Evolutionary conservation across 495 filamentous ascomycete genomes (phyloP), one percentile per base, ranked within the genome.

Genomic region (Penicillium mononematosum): DNA sequence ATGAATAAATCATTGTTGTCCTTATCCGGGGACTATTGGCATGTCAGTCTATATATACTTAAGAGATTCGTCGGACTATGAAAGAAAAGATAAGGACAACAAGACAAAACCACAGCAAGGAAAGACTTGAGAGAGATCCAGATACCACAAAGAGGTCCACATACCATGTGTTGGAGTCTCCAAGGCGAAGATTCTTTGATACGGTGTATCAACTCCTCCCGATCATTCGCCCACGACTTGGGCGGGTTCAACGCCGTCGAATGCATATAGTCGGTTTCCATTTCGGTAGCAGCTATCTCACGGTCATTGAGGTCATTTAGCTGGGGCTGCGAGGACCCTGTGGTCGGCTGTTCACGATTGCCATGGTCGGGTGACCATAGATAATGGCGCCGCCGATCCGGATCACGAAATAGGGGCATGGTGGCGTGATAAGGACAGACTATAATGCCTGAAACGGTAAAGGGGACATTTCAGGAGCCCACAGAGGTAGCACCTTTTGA

Each of bases 171-270:
- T 68, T 81, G 81, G 36, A 84, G 82, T 25, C 82, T 75, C 90
- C 91, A 95, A 17, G 85, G 85, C 47, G 88, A 87, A 54, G 83
- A 88, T 70, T 92, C 85, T 75, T 97, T 98, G 60, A 96, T 81
- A 58, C 87, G 80, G 70, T 90, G 84, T 57, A 97, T 96, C 58
- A 96, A 79, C 70, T 92, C 86, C 48, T 83, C 85, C 58, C 93
- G 82, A 64, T 89, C 83, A 55, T 67, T 66, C 12, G 69, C 64
- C 60, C 69, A 68, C 17, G 70, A 29, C 22, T 52, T 68, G 9
- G 70, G 36, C 10, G 50, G 36, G 22, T 54, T 58, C 34, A 41
- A 17, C 25, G 63, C 58, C 24, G 48, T 25, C 31, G 62, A 25
- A 10, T 55, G 58, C 29, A 45, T 42, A 41, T 8, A 27, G n/a